Evolutionary conservation across 176 grass and related monocot species (phyloP).

Genomic region (Carex kokanica): DNA sequence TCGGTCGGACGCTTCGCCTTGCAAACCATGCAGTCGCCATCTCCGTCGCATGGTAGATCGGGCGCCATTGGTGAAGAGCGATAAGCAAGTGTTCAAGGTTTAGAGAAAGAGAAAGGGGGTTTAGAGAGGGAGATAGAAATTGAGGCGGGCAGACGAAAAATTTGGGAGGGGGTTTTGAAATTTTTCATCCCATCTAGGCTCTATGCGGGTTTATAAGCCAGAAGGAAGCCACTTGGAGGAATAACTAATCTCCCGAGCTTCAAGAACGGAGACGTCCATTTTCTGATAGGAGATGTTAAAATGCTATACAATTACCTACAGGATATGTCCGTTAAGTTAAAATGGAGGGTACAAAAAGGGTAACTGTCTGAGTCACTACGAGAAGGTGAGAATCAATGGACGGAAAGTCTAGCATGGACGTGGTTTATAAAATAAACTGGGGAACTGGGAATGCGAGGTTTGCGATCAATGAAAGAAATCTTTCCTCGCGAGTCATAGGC

Average conservation of each 20-base stretch:
- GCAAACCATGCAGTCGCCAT: slow-evolving; percentile 85
- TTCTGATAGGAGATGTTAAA: neutral
- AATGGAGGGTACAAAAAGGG: neutral
- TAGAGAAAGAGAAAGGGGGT: neutral
- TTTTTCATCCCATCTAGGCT: neutral
- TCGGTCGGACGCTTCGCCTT: slow-evolving; percentile 35
- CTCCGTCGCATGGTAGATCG: slow-evolving; percentile 87
- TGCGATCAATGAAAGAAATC: neutral
- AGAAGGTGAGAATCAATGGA: neutral
- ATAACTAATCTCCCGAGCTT: neutral
- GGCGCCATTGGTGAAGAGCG: slow-evolving; percentile 15
- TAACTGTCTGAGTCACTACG: neutral
- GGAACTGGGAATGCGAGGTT: neutral
- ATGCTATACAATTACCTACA: neutral
- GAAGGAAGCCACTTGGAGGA: neutral
- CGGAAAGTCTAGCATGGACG: neutral
- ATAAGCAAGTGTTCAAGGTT: slow-evolving; percentile 3
- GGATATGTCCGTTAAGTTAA: neutral
- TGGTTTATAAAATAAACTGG: neutral
- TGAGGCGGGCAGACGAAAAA: slow-evolving; percentile 30
- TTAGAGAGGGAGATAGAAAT: neutral
- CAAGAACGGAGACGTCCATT: neutral
- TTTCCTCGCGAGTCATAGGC: neutral
- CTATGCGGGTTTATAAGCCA: neutral
- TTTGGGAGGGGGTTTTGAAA: slow-evolving; percentile 45